A percentile compares a stretch with the other conserved stretches of the same genome.
Evolutionary conservation across 2,329 filamentous ascomycete genomes (phyloP).

Genomic region (Neonectria coccinea): DNA sequence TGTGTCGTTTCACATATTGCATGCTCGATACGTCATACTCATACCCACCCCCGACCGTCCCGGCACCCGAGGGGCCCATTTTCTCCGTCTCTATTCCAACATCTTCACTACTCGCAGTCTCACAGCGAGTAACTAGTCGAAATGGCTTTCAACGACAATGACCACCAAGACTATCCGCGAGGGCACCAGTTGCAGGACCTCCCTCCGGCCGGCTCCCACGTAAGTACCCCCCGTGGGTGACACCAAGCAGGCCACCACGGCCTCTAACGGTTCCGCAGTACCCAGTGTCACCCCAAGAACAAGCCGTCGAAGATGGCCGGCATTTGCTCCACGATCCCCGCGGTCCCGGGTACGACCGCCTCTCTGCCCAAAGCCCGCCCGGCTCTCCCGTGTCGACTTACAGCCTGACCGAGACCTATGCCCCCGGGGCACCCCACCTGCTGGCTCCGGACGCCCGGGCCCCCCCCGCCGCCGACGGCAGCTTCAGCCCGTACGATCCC

Average conservation of each 20-base stretch:
- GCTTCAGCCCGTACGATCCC: background rate
- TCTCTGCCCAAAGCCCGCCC: background rate
- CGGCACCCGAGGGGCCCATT: background rate
- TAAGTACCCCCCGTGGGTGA: background rate
- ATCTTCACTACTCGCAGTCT: background rate
- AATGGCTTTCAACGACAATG: constrained; percentile 3
- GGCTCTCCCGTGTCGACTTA: constrained; percentile 4
- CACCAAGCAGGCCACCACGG: too few species aligned
- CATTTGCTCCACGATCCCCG: background rate
- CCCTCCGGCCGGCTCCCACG: background rate
- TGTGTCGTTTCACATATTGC: background rate
- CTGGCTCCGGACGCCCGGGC: background rate
- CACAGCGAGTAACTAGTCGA: background rate
- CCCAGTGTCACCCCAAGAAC: background rate
- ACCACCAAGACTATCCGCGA: background rate
- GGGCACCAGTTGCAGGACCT: constrained; percentile 2
- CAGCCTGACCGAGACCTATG: background rate
- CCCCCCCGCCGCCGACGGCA: background rate
- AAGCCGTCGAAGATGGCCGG: background rate
- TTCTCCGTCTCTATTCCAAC: background rate
- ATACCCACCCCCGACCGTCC: background rate
- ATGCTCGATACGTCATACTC: background rate
- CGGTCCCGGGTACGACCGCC: constrained; percentile 1
- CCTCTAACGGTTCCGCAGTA: constrained; percentile 3
- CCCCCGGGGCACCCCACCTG: background rate